A percentile compares a stretch with the other conserved stretches of the same genome.
These are phyloP conservation scores for Aspergillus ostianus DNA, from an alignment of 495 filamentous ascomycete genomes.

Conservation along the genomic window DNA sequence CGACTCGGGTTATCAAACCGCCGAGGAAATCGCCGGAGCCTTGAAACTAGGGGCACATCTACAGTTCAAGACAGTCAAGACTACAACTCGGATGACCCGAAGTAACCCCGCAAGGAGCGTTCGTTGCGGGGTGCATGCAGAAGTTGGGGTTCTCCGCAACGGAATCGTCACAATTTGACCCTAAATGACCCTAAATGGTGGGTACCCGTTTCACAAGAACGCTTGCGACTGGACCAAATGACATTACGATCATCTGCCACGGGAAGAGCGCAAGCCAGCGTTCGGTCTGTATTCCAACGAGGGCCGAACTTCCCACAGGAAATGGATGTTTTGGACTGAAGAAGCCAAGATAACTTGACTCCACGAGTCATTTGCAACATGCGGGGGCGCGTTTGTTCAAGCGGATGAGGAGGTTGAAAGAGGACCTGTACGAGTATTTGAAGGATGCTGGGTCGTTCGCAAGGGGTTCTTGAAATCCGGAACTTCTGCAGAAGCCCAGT, in stretches of 20 bases:
- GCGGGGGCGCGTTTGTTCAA: too few relatives aligned
- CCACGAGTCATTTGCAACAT: too few relatives aligned
- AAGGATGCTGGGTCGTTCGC: neutral
- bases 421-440: neutral
- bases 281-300: neutral
- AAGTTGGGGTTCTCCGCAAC: neutral
- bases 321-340: neutral
- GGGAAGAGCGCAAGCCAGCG: neutral
- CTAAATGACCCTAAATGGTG: neutral
- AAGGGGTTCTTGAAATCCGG: neutral
- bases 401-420: neutral
- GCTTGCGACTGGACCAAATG: neutral
- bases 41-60: too few relatives aligned
- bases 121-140: neutral
- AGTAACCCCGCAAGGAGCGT: neutral
- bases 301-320: neutral
- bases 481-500: neutral
- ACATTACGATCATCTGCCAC: neutral
- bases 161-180: too few relatives aligned
- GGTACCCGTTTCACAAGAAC: neutral
- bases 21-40: neutral
- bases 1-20: neutral
- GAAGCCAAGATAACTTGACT: too few relatives aligned
- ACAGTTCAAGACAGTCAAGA: too few relatives aligned
- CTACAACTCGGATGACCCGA: neutral